A percentile compares a stretch with the other conserved stretches of the same genome.
These are phyloP conservation scores for Amphibolis antarctica DNA, from an alignment of 106 monocot genomes.

Conservation along the genomic window DNA sequence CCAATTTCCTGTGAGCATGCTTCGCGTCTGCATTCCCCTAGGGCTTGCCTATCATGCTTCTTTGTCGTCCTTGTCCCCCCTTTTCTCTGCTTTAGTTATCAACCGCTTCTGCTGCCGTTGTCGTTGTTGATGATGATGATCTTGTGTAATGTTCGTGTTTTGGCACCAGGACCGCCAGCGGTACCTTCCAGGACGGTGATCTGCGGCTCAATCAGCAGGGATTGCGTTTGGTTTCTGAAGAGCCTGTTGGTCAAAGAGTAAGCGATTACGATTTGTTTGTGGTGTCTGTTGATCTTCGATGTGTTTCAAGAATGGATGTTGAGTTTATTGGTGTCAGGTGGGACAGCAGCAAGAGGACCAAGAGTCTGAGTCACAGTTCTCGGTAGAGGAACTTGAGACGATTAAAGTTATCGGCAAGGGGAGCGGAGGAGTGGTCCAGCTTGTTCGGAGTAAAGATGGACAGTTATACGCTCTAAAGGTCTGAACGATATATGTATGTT, in stretches of 20 bases:
- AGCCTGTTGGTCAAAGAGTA: background rate
- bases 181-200: conserved; percentile 89
- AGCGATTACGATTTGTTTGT: background rate
- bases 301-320: background rate
- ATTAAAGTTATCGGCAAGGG: conserved; percentile 95
- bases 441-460: conserved; percentile 72
- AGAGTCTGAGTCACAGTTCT: conserved; percentile 45
- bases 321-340: conserved; percentile 1
- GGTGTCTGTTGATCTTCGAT: background rate
- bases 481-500: background rate
- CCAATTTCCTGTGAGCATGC: conserved; percentile 62
- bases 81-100: background rate
- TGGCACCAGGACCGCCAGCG: conserved; percentile 75
- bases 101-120: too few species aligned
- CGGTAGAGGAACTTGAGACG: conserved; percentile 74
- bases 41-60: background rate
- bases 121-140: too few species aligned
- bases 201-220: conserved; percentile 72
- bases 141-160: background rate
- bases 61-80: too few species aligned
- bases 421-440: conserved; percentile 95
- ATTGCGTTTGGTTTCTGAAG: conserved; percentile 48
- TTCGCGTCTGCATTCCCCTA: background rate
- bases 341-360: conserved; percentile 33
- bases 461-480: conserved; percentile 86